Conservation (phyloP, 2,329 filamentous ascomycete genomes). For the Xylaria arbuscula region DNA sequence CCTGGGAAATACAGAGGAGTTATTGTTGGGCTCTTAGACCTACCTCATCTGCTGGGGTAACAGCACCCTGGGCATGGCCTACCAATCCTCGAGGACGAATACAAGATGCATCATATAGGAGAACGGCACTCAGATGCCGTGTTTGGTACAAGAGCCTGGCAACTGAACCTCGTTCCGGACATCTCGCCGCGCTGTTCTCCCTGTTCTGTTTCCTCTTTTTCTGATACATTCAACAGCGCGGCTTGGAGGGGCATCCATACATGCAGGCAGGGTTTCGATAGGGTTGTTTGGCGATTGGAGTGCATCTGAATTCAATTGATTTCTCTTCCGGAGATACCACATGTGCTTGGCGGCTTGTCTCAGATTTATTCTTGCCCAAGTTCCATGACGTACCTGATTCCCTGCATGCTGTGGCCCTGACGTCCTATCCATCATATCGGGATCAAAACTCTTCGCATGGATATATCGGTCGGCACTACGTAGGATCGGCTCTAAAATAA, state of each 20-base stretch:
- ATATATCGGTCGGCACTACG: not conserved
- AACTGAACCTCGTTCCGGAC: slow-evolving; percentile 38
- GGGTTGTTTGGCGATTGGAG: slow-evolving; percentile 51
- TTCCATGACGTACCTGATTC: slow-evolving; percentile 16
- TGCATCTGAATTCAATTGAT: slow-evolving; percentile 52
- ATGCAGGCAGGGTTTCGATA: slow-evolving; percentile 51
- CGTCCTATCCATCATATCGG: slow-evolving; percentile 4
- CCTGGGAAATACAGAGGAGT: slow-evolving; percentile 38
- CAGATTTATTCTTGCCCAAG: slow-evolving; percentile 16
- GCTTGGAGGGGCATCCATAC: slow-evolving; percentile 49
- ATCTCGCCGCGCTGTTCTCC: slow-evolving; percentile 37
- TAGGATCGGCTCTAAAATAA: not conserved
- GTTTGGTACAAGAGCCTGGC: slow-evolving; percentile 38
- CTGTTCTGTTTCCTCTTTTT: slow-evolving; percentile 46
- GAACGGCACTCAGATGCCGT: slow-evolving; percentile 37
- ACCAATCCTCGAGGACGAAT: slow-evolving; percentile 36
- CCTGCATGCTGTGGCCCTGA: slow-evolving; percentile 13
- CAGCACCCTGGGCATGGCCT: slow-evolving; percentile 21
- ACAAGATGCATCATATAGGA: slow-evolving; percentile 36
- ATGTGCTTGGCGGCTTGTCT: slow-evolving; percentile 12
- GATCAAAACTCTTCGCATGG: slow-evolving; percentile 1
- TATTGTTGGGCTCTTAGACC: slow-evolving; percentile 38
- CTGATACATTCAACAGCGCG: slow-evolving; percentile 47
- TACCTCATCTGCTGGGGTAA: slow-evolving; percentile 33
- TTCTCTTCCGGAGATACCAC: slow-evolving; percentile 42